Evolutionary conservation across 1,284 basidiomycete species (phyloP).

Genomic region (Trametes pubescens): DNA sequence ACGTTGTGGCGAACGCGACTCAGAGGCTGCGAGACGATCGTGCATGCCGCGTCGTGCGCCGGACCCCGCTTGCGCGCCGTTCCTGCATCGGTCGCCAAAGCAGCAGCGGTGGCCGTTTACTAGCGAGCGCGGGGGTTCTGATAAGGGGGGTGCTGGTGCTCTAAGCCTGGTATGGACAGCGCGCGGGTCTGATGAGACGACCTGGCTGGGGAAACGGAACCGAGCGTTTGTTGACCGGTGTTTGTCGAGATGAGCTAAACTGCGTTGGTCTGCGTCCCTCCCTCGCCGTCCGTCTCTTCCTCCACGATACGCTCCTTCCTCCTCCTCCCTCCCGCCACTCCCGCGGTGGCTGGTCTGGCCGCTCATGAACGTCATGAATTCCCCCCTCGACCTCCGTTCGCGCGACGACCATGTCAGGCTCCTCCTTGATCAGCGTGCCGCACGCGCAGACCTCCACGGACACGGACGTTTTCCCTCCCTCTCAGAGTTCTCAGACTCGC

Average conservation of each 20-base stretch:
- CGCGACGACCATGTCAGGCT: constrained; percentile 58
- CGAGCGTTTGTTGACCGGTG: constrained; percentile 30
- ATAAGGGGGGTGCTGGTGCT: constrained; percentile 1
- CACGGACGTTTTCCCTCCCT: constrained; percentile 60
- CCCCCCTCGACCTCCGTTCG: constrained; percentile 38
- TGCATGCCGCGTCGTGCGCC: neutral
- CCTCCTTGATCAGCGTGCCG: constrained; percentile 63
- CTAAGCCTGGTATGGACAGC: neutral
- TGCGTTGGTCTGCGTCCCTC: constrained; percentile 27
- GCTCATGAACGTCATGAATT: constrained; percentile 41
- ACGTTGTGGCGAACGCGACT: constrained; percentile 6
- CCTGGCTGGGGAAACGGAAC: constrained; percentile 19
- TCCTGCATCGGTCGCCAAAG: constrained; percentile 1
- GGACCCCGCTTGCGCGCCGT: neutral
- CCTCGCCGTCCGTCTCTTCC: constrained; percentile 25
- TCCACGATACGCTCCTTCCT: constrained; percentile 33
- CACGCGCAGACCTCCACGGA: constrained; percentile 55
- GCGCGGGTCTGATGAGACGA: too few relatives aligned
- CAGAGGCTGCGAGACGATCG: neutral
- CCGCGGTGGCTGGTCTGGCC: constrained; percentile 24
- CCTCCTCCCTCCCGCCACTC: constrained; percentile 16
- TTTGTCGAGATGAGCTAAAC: constrained; percentile 30
- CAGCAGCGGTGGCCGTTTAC: neutral
- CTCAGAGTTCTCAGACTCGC: constrained; percentile 68
- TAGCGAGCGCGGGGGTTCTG: constrained; percentile 8